phyloP scores from a whole-genome alignment of 495 filamentous ascomycete genomes.

The Astrothelium subdiscretum region DNA sequence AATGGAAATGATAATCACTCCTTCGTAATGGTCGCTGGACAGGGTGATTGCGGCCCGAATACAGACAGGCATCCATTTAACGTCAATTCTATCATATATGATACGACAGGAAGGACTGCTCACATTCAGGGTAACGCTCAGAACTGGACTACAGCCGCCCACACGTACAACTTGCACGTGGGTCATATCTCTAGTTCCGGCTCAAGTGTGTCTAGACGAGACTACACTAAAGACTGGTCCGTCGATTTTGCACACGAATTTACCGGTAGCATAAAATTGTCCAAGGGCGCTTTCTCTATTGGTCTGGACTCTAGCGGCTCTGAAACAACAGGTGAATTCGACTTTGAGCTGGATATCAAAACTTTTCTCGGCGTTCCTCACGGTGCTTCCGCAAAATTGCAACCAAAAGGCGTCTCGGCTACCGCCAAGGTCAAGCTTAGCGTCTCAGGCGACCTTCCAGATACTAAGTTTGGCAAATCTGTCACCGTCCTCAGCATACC shows the following conservation, averaged over 20 bases:
- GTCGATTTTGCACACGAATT: slow-evolving; percentile 25
- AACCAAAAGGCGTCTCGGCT: slow-evolving; percentile 24
- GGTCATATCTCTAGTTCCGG: slow-evolving; percentile 13
- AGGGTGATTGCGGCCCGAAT: slow-evolving; percentile 30
- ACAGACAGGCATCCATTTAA: slow-evolving; percentile 25
- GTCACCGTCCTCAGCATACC: slow-evolving; percentile 23
- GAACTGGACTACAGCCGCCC: slow-evolving; percentile 25
- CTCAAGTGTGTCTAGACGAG: slow-evolving; percentile 8
- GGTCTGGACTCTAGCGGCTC: slow-evolving; percentile 22
- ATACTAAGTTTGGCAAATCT: slow-evolving; percentile 17
- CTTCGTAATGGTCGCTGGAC: slow-evolving; percentile 32
- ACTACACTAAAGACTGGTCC: slow-evolving; percentile 17
- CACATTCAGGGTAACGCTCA: slow-evolving; percentile 19
- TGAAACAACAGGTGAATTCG: slow-evolving; percentile 26
- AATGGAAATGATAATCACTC: slow-evolving; percentile 27
- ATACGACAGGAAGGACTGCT: slow-evolving; percentile 21
- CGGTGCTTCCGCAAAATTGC: slow-evolving; percentile 18
- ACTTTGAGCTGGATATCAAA: slow-evolving; percentile 27
- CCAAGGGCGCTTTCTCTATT: slow-evolving; percentile 9
- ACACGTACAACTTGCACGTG: slow-evolving; percentile 27
- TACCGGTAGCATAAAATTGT: slow-evolving; percentile 15
- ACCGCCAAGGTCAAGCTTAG: slow-evolving; percentile 20
- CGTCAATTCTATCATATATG: slow-evolving; percentile 24
- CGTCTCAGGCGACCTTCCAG: slow-evolving; percentile 3
- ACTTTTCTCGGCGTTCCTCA: slow-evolving; percentile 20